Conservation (phyloP, 306 rosid species). For the Cicer yamashitae region DNA sequence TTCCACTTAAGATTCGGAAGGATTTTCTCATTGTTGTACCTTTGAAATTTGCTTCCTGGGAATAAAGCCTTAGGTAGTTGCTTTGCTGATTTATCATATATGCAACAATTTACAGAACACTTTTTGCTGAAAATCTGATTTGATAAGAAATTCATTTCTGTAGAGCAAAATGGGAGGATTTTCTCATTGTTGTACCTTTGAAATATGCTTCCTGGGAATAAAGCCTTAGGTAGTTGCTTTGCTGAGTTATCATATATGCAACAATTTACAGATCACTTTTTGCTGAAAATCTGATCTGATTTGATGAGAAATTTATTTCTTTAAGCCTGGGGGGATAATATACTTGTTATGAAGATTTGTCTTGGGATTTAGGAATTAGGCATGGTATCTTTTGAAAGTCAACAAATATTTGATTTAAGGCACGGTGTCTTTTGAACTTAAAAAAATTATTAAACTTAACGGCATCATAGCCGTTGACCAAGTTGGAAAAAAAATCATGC, state of each 20-base stretch:
- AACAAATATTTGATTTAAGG: constrained; percentile 19
- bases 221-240: constrained; percentile 39
- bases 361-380: constrained; percentile 47
- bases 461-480: constrained; percentile 52
- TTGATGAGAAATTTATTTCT: constrained; percentile 46
- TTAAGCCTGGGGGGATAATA: constrained; percentile 44
- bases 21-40: constrained; percentile 33
- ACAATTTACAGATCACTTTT: constrained; percentile 43
- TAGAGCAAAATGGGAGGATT: background rate
- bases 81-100: constrained; percentile 40
- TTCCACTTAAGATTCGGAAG: constrained; percentile 36
- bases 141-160: constrained; percentile 25
- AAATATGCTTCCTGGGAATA: constrained; percentile 37
- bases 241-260: constrained; percentile 42
- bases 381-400: constrained; percentile 1
- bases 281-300: constrained; percentile 44
- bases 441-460: constrained; percentile 44
- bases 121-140: constrained; percentile 40
- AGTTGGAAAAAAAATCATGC: constrained; percentile 55
- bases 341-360: constrained; percentile 46
- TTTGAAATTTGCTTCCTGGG: constrained; percentile 38
- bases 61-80: constrained; percentile 39
- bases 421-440: constrained; percentile 47
- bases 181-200: constrained; percentile 37
- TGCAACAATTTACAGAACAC: constrained; percentile 47